Conservation (phyloP, 345 rosid genomes). For the Capsella bursapastoris region DNA sequence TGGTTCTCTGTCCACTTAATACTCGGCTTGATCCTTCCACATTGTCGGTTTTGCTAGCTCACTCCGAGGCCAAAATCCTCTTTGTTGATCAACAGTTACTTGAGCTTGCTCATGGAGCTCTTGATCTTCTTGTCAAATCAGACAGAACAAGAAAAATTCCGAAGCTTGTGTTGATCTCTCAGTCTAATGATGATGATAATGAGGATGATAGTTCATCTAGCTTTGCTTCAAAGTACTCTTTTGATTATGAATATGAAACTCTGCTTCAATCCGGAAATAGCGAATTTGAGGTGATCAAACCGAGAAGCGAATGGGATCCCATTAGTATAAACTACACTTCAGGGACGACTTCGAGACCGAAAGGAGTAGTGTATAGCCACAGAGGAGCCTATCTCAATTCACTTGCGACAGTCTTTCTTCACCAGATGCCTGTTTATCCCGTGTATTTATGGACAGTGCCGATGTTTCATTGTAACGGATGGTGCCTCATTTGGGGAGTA, state of each 20-base stretch:
- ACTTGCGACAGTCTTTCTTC: conserved; percentile 63
- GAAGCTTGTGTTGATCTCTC: conserved; percentile 54
- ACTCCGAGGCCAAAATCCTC: conserved; percentile 63
- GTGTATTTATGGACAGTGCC: conserved; percentile 91
- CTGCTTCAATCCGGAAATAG: conserved; percentile 51
- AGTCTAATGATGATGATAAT: conserved; percentile 32
- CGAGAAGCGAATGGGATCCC: conserved; percentile 76
- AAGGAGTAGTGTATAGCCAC: conserved; percentile 85
- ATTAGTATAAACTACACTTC: conserved; percentile 84
- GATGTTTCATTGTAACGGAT: conserved; percentile 93
- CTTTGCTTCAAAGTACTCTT: conserved; percentile 26
- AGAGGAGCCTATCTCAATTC: conserved; percentile 89
- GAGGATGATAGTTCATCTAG: conserved; percentile 17
- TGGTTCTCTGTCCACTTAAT: conserved; percentile 73
- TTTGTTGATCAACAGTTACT: conserved; percentile 66
- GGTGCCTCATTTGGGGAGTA: conserved; percentile 89
- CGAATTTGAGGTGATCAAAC: conserved; percentile 54
- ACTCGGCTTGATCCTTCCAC: conserved; percentile 61
- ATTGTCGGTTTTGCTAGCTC: conserved; percentile 57
- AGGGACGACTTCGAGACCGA: conserved; percentile 85
- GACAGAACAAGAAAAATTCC: conserved; percentile 46
- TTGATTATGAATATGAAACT: conserved; percentile 55
- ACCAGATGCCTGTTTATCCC: conserved; percentile 62
- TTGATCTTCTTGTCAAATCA: conserved; percentile 52
- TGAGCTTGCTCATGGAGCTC: conserved; percentile 57